Conservation (phyloP, 75 land plant genomes). For the Larix kaempferi region DNA sequence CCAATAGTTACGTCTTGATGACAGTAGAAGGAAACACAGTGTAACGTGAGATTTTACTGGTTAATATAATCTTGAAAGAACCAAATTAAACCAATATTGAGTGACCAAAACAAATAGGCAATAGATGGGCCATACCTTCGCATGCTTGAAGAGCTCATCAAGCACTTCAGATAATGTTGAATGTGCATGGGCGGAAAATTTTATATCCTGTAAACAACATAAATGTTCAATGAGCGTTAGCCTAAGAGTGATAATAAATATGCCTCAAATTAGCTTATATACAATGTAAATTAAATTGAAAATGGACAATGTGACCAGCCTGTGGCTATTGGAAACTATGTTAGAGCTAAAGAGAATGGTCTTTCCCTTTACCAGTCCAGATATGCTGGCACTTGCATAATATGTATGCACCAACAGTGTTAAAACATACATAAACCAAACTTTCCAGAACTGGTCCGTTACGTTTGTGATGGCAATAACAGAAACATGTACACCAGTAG, state of each 20-base stretch:
- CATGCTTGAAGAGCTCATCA: constrained; percentile 96
- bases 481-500: not conserved
- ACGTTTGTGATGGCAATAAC: not conserved
- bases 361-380: not conserved
- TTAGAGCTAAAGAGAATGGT: not conserved
- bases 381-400: not conserved
- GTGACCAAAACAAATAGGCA: not conserved
- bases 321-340: not conserved
- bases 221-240: not conserved
- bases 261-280: constrained; percentile 3
- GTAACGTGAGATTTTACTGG: not conserved
- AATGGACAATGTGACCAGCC: not conserved
- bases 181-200: constrained; percentile 97
- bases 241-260: not conserved
- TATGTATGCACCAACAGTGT: not conserved
- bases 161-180: constrained; percentile 98
- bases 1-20: no score
- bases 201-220: constrained; percentile 72
- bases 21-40: not conserved
- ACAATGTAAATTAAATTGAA: not conserved
- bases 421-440: not conserved
- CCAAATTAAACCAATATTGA: not conserved
- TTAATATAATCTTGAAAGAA: not conserved
- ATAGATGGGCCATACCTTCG: constrained; percentile 66
- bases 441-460: not conserved